Conservation (phyloP, 2,329 filamentous ascomycete genomes). For the Fusarium piperis region DNA sequence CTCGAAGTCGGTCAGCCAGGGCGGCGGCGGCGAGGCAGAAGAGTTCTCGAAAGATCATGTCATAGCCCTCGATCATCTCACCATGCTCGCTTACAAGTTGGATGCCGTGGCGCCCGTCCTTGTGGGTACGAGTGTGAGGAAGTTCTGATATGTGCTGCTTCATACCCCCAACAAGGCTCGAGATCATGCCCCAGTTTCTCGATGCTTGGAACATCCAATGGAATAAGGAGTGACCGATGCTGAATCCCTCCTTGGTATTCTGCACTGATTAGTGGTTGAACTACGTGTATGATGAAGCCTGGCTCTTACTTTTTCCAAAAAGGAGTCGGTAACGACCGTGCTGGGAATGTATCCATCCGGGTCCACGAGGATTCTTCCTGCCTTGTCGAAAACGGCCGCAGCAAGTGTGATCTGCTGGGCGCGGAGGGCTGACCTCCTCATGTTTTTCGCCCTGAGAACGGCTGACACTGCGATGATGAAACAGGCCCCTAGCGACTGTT, state of each 20-base stretch:
- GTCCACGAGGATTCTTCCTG: slow-evolving; percentile 74
- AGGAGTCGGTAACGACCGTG: slow-evolving; percentile 81
- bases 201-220: slow-evolving; percentile 89
- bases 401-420: slow-evolving; percentile 69
- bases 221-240: slow-evolving; percentile 80
- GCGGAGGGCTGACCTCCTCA: slow-evolving; percentile 63
- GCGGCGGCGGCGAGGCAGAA: slow-evolving; percentile 83
- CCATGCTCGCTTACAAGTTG: slow-evolving; percentile 63
- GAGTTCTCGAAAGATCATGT: slow-evolving; percentile 80
- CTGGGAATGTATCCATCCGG: slow-evolving; percentile 75
- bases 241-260: slow-evolving; percentile 75
- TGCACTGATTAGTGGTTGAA: slow-evolving; percentile 31
- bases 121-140: slow-evolving; percentile 42
- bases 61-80: slow-evolving; percentile 73
- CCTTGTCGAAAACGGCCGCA: slow-evolving; percentile 73
- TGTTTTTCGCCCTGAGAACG: slow-evolving; percentile 62
- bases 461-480: slow-evolving; percentile 66
- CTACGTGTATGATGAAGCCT: background rate
- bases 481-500: slow-evolving; percentile 69
- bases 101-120: slow-evolving; percentile 43
- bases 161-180: slow-evolving; percentile 77
- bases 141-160: slow-evolving; percentile 70
- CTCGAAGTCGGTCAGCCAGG: slow-evolving; percentile 74
- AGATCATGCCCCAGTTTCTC: slow-evolving; percentile 77
- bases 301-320: slow-evolving; percentile 68